Evolutionary conservation across 345 rosid species (phyloP).

Genomic region (Clarkia xantiana): DNA sequence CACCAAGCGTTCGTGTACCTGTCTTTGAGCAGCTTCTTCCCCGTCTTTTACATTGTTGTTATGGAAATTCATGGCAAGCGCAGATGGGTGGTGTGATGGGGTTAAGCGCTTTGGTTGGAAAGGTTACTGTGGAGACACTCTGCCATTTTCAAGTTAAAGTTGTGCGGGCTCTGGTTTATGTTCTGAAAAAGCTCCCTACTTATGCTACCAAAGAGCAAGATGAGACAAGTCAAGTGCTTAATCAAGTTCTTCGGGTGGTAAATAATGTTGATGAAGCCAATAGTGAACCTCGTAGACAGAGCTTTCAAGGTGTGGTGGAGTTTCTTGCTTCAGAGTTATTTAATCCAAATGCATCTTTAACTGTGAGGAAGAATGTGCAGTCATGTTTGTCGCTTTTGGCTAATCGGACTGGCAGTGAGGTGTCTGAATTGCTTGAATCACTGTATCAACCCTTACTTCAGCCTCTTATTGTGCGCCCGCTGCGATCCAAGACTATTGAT

Average conservation of each 20-base stretch:
- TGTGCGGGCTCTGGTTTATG: slow-evolving; percentile 82
- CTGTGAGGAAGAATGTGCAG: slow-evolving; percentile 90
- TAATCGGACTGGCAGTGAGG: slow-evolving; percentile 96
- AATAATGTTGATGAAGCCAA: slow-evolving; percentile 94
- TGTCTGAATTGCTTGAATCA: slow-evolving; percentile 90
- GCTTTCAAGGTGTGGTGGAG: slow-evolving; percentile 89
- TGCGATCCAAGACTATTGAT: slow-evolving; percentile 86
- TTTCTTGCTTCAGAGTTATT: slow-evolving; percentile 92
- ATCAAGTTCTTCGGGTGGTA: slow-evolving; percentile 93
- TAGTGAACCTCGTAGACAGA: slow-evolving; percentile 77
- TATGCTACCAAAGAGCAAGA: slow-evolving; percentile 95
- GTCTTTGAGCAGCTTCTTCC: slow-evolving; percentile 97
- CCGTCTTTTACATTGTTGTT: slow-evolving; percentile 93
- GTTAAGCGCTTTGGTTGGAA: slow-evolving; percentile 88
- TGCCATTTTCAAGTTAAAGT: slow-evolving; percentile 81
- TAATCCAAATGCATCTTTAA: slow-evolving; percentile 73
- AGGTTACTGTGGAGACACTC: slow-evolving; percentile 88
- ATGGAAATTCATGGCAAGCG: slow-evolving; percentile 96
- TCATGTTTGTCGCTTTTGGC: slow-evolving; percentile 92
- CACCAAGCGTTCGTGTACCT: slow-evolving; percentile 82
- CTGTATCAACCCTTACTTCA: slow-evolving; percentile 74
- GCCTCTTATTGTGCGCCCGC: slow-evolving; percentile 82
- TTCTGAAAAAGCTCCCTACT: slow-evolving; percentile 78
- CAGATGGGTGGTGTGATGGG: slow-evolving; percentile 99
- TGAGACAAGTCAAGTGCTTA: slow-evolving; percentile 96